phyloP scores from a whole-genome alignment of 2,329 filamentous ascomycete species.

The Colletotrichum shisoi region DNA sequence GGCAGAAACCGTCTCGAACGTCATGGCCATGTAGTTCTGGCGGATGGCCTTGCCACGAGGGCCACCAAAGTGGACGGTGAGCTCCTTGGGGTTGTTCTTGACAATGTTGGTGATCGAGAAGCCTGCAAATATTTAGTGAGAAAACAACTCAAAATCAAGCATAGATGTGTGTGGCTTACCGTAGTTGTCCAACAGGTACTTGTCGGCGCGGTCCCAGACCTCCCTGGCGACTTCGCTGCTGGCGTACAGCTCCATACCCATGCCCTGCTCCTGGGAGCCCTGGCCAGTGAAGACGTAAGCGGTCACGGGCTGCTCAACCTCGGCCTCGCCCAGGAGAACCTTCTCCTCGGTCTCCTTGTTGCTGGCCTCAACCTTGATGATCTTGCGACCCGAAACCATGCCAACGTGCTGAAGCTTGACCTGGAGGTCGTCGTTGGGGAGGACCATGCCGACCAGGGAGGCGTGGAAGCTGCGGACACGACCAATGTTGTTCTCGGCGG shows the following conservation, averaged over 20 bases:
- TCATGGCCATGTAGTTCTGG: slow-evolving; percentile 99
- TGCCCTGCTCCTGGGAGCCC: slow-evolving; percentile 97
- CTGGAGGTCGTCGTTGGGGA: slow-evolving; percentile 93
- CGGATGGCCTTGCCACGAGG: slow-evolving; percentile 96
- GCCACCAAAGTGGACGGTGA: slow-evolving; percentile 97
- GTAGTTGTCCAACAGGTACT: slow-evolving; percentile 98
- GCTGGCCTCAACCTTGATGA: slow-evolving; percentile 96
- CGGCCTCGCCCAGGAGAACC: slow-evolving; percentile 91
- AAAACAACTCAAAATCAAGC: background rate
- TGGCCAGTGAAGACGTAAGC: slow-evolving; percentile 98
- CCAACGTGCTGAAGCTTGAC: slow-evolving; percentile 96
- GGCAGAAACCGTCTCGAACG: slow-evolving; percentile 93
- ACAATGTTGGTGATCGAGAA: slow-evolving; percentile 99
- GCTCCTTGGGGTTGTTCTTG: slow-evolving; percentile 98
- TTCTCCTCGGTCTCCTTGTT: slow-evolving; percentile 97
- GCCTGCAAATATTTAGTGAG: slow-evolving; percentile 56
- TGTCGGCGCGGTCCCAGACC: slow-evolving; percentile 97
- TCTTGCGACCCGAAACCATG: slow-evolving; percentile 98
- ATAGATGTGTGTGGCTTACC: slow-evolving; percentile 62
- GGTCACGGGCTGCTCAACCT: slow-evolving; percentile 96
- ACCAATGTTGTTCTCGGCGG: slow-evolving; percentile 97
- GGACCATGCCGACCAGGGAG: slow-evolving; percentile 96
- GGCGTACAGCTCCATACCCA: slow-evolving; percentile 98
- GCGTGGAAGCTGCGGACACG: slow-evolving; percentile 98
- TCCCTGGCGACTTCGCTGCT: slow-evolving; percentile 94